phyloP scores from a whole-genome alignment of 1,284 basidiomycete genomes.

The Boletus mariae region DNA sequence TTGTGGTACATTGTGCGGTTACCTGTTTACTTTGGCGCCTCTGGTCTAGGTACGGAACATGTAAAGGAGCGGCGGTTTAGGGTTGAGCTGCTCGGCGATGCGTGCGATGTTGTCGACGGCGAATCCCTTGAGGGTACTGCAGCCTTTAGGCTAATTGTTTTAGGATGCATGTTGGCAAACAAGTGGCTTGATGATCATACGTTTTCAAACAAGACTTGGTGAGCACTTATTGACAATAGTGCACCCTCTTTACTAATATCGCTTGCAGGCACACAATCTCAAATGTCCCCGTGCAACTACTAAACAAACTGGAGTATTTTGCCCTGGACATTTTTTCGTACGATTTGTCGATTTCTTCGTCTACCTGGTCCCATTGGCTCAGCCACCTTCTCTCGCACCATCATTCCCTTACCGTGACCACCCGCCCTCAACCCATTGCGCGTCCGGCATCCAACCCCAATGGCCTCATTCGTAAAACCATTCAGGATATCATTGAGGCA shows the following conservation, averaged over 20 bases:
- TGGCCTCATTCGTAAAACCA: conserved; percentile 60
- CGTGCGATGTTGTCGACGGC: conserved; percentile 42
- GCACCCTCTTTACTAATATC: conserved; percentile 2
- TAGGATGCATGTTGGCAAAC: conserved; percentile 87
- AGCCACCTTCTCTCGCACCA: conserved; percentile 61
- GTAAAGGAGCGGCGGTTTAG: conserved; percentile 63
- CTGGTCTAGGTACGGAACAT: conserved; percentile 42
- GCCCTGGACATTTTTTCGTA: conserved; percentile 66
- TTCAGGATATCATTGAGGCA: conserved; percentile 62
- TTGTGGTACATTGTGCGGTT: conserved; percentile 81
- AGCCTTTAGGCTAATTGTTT: conserved; percentile 68
- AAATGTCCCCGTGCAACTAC: conserved; percentile 59
- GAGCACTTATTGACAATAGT: conserved; percentile 26
- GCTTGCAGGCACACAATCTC: conserved; percentile 70
- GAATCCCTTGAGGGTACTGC: conserved; percentile 53
- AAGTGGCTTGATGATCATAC: conserved; percentile 94
- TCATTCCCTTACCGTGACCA: conserved; percentile 51
- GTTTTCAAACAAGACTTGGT: conserved; percentile 92
- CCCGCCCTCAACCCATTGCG: conserved; percentile 70
- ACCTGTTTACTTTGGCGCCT: conserved; percentile 61
- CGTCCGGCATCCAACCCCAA: conserved; percentile 69
- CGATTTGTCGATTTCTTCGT: conserved; percentile 60
- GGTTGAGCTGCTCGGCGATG: conserved; percentile 55
- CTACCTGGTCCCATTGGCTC: conserved; percentile 70
- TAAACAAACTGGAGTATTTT: conserved; percentile 69